These are phyloP conservation scores for Hypoxylon sp. DNA, from an alignment of 2,329 filamentous ascomycete species.

Conservation along the genomic window DNA sequence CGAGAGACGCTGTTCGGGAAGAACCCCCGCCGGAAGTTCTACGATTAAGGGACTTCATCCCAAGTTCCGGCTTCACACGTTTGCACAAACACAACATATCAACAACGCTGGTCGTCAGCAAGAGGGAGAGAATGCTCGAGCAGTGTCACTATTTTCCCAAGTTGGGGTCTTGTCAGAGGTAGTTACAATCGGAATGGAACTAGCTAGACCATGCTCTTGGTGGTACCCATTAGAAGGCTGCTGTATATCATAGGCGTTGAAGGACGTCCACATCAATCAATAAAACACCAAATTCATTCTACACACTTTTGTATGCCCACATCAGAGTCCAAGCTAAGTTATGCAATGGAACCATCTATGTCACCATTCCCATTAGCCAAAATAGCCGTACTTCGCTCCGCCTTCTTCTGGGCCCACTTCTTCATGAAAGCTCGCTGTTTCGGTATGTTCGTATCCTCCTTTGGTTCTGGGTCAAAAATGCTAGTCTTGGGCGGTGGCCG, in stretches of 20 bases:
- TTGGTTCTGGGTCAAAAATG: conserved; percentile 60
- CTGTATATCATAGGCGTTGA: conserved; percentile 41
- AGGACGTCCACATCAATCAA: conserved; percentile 40
- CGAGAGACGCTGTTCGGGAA: conserved; percentile 90
- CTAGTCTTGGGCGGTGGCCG: conserved; percentile 67
- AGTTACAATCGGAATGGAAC: conserved; percentile 30
- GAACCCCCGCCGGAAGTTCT: conserved; percentile 96
- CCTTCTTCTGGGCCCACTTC: conserved; percentile 53
- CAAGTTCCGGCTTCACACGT: conserved; percentile 1
- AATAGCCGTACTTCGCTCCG: conserved; percentile 14
- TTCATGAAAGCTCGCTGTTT: conserved; percentile 66
- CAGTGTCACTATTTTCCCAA: conserved; percentile 18
- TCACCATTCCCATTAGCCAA: not conserved
- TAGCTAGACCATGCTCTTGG: conserved; percentile 24
- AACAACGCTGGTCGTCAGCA: conserved; percentile 25
- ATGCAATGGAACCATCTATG: not conserved
- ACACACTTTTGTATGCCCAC: conserved; percentile 3
- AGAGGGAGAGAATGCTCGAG: conserved; percentile 17
- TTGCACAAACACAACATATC: conserved; percentile 4
- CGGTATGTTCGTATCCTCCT: conserved; percentile 57
- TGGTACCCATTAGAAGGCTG: conserved; percentile 35
- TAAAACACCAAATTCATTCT: conserved; percentile 16
- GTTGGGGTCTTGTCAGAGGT: conserved; percentile 21
- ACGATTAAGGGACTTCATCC: conserved; percentile 71
- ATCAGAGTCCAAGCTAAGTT: not conserved